A percentile compares a stretch with the other conserved stretches of the same genome.
phyloP scores from a whole-genome alignment of 495 filamentous ascomycete genomes.

The Penicillium roqueforti region DNA sequence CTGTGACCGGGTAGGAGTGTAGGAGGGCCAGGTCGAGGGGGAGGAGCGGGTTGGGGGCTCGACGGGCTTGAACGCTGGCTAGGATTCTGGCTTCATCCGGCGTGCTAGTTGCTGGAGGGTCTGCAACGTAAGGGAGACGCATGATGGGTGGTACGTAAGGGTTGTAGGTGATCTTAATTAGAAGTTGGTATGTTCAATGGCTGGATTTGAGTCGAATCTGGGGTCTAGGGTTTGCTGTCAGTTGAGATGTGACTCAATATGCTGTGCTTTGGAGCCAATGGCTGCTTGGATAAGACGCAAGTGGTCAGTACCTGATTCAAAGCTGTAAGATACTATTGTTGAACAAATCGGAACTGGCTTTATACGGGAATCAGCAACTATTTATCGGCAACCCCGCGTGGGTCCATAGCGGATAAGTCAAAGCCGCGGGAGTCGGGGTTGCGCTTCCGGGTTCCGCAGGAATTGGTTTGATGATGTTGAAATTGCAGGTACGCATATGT shows the following conservation, averaged over 20 bases:
- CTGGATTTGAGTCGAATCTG: background rate
- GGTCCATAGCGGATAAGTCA: constrained; percentile 14
- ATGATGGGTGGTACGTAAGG: constrained; percentile 37
- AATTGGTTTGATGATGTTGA: background rate
- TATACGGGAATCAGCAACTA: background rate
- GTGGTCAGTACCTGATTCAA: background rate
- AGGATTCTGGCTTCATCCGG: constrained; percentile 53
- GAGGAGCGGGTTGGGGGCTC: constrained; percentile 59
- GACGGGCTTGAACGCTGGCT: constrained; percentile 56
- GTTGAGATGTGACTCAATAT: background rate
- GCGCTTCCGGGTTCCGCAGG: constrained; percentile 1
- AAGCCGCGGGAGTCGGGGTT: constrained; percentile 16
- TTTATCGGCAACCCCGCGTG: constrained; percentile 19
- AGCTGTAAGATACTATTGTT: background rate
- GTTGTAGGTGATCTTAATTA: background rate
- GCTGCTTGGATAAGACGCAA: background rate
- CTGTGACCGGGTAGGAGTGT: constrained; percentile 65
- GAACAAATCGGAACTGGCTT: too few species aligned
- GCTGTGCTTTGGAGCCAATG: background rate
- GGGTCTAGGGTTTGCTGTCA: background rate
- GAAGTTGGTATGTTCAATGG: background rate
- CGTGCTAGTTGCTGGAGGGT: constrained; percentile 48
- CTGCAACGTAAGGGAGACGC: constrained; percentile 66
- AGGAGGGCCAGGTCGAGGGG: constrained; percentile 69
- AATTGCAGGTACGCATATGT: background rate